Percentiles rank a stretch among this genome's conserved stretches.
Conservation (phyloP, 1,139 yeast genomes). For the Nematodospora anomalae region DNA sequence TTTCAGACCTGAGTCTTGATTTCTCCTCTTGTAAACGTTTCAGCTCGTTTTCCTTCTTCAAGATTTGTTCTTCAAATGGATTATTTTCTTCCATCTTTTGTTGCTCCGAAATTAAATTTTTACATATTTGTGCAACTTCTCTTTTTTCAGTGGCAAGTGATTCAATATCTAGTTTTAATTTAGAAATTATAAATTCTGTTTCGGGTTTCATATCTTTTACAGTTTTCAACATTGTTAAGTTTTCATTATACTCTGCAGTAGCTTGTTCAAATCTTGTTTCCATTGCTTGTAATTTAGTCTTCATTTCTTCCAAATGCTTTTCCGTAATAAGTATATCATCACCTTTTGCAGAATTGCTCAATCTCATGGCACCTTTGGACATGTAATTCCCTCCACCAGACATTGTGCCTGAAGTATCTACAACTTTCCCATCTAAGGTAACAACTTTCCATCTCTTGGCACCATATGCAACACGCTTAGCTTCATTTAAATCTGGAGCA, state of each 20-base stretch:
- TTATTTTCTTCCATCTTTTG: conserved; percentile 26
- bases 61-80: conserved; percentile 36
- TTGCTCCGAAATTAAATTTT: conserved; percentile 37
- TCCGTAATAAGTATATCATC: conserved; percentile 37
- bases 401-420: conserved; percentile 96
- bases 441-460: conserved; percentile 81
- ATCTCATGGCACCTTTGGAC: conserved; percentile 64
- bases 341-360: conserved; percentile 31
- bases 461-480: conserved; percentile 88
- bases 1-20: conserved; percentile 49
- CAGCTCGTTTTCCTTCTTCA: conserved; percentile 38
- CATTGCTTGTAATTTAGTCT: conserved; percentile 49
- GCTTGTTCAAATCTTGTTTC: conserved; percentile 59
- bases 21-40: conserved; percentile 36
- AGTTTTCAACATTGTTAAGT: conserved; percentile 58
- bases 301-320: conserved; percentile 59
- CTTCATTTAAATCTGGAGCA: conserved; percentile 74
- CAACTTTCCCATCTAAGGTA: conserved; percentile 86
- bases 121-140: conserved; percentile 40
- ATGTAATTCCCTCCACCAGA: conserved; percentile 89
- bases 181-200: conserved; percentile 62
- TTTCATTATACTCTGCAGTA: conserved; percentile 54
- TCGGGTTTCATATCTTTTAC: conserved; percentile 70
- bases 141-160: conserved; percentile 51
- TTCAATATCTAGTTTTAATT: conserved; percentile 63